A percentile compares a stretch with the other conserved stretches of the same genome.
phyloP scores from a whole-genome alignment of 2,329 filamentous ascomycete genomes.

The Atkinsonella texensis region DNA sequence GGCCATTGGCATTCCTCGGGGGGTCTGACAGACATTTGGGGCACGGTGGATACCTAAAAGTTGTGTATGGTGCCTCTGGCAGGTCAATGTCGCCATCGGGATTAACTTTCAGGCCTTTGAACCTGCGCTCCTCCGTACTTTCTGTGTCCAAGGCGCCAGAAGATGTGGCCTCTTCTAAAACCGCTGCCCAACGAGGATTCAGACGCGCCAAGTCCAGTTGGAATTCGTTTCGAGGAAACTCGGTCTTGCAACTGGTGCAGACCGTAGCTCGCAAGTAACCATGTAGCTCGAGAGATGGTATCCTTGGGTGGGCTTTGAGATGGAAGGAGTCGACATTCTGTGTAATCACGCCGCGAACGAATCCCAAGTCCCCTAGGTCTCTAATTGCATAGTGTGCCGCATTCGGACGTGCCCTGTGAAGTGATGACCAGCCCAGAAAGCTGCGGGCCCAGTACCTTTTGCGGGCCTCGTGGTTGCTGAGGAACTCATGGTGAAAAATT shows the following conservation, averaged over 20 bases:
- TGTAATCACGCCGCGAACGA: conserved; percentile 69
- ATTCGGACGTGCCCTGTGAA: conserved; percentile 72
- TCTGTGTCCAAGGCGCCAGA: conserved; percentile 69
- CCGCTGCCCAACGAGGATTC: conserved; percentile 77
- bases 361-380: conserved; percentile 57
- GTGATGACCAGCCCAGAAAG: conserved; percentile 81
- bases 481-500: conserved; percentile 88
- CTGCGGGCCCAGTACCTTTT: conserved; percentile 94
- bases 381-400: conserved; percentile 65
- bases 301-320: conserved; percentile 56
- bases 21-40: conserved; percentile 62
- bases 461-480: conserved; percentile 66
- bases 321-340: conserved; percentile 98
- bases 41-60: conserved; percentile 84
- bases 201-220: conserved; percentile 63
- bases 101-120: conserved; percentile 67
- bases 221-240: conserved; percentile 60
- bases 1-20: conserved; percentile 42
- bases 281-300: conserved; percentile 76
- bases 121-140: conserved; percentile 55
- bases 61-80: conserved; percentile 74
- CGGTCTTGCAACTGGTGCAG: conserved; percentile 66
- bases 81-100: conserved; percentile 92
- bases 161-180: conserved; percentile 59
- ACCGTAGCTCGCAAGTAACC: conserved; percentile 75